Evolutionary conservation across 2,329 filamentous ascomycete genomes (phyloP), one percentile per base, ranked within the genome.

Genomic region (Diaporthe capsici): DNA sequence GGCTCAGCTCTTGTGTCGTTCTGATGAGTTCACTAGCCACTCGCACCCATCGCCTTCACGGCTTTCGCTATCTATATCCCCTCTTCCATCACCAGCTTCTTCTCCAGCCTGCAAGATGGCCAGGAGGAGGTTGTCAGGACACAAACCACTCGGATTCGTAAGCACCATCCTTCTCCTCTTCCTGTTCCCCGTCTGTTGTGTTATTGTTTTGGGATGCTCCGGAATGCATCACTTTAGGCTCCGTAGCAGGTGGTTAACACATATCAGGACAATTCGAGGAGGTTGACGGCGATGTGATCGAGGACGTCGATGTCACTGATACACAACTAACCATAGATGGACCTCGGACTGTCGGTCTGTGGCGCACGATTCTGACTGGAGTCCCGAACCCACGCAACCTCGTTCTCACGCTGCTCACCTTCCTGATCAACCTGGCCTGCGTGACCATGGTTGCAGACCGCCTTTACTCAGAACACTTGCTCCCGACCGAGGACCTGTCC

Each of bases 401-500:
- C 17, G 80, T 92, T 31, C 88, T 92, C 79, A 96, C 94, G 28
- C 84, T 90, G 63, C 79, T 92, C 37, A 94, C 94, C 0, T 90
- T 95, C 71, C 84, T 92, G 39, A 89, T 97, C 82, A 98, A 98
- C 82, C 81, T 92, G 25, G 84, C 89, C 3, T 86, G 97, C 55
- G 88, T 95, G 8, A 86, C 90, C 12, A 90, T 96, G 84, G 90
- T 93, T 0, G 88, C 93, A 37, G 97, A 99, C 83, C 90, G 96
- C 53, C 88, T 98, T 20, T 95, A 94, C 81, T 91, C 94, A 28
- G 93, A 94, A 2, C 91, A 93, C 76, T 89, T 93, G 47, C 89
- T 98, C 82, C 92, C 93, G 5, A 92, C 88, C 37, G 86, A 94
- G 39, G 92, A 97, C 78, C 86, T 98, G 15, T 94, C 95, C 0